These are phyloP conservation scores for Blastocystis sp. DNA, from an alignment of 352 stramenopile genomes.

Conservation along the genomic window DNA sequence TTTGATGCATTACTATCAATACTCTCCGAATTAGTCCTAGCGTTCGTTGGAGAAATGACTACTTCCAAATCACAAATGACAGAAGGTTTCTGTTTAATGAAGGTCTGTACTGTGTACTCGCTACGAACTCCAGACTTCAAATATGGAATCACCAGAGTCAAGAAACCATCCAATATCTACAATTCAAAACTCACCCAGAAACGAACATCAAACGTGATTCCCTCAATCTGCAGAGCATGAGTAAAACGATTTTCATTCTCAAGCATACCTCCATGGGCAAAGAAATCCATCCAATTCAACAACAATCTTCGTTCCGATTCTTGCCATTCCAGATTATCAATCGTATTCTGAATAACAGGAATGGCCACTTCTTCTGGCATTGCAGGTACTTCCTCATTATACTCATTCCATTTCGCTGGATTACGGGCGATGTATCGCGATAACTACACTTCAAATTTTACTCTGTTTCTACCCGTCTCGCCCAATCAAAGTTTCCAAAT, in stretches of 20 bases:
- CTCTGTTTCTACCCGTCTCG: neutral
- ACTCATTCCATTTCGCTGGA: neutral
- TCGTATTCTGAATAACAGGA: constrained; percentile 51
- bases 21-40: neutral
- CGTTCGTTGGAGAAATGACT: neutral
- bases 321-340: constrained; percentile 20
- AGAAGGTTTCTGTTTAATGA: constrained; percentile 29
- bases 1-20: neutral
- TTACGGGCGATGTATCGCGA: constrained; percentile 7
- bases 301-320: neutral
- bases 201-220: constrained; percentile 11
- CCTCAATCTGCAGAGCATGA: neutral
- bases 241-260: constrained; percentile 5
- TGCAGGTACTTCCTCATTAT: constrained; percentile 9
- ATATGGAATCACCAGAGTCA: constrained; percentile 42
- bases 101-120: constrained; percentile 29
- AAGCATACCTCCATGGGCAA: constrained; percentile 38
- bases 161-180: constrained; percentile 40
- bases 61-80: constrained; percentile 33
- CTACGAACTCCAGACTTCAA: constrained; percentile 15
- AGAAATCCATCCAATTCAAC: constrained; percentile 52
- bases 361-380: constrained; percentile 41
- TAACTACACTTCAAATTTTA: neutral
- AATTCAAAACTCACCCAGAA: neutral
- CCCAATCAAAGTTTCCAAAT: constrained; percentile 30